phyloP scores from a whole-genome alignment of 2,329 filamentous ascomycete genomes.

The Penicillium sp. region DNA sequence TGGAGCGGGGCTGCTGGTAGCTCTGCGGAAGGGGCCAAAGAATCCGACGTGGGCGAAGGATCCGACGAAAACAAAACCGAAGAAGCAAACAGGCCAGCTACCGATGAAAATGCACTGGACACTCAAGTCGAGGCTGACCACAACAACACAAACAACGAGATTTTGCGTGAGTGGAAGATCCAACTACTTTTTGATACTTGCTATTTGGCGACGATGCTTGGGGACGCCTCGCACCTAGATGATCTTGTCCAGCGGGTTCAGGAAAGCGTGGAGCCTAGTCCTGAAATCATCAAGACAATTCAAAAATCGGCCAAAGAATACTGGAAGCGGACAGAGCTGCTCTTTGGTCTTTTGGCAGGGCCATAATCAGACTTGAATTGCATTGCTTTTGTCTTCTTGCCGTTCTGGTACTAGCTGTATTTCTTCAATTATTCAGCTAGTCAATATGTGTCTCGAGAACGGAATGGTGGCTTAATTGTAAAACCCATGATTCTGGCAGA shows the following conservation, averaged over 20 bases:
- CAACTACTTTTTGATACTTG: constrained; percentile 36
- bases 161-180: constrained; percentile 28
- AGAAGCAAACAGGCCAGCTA: constrained; percentile 1
- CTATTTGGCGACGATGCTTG: constrained; percentile 28
- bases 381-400: no score
- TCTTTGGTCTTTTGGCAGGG: constrained; percentile 67
- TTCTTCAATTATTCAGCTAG: no score
- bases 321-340: constrained; percentile 72
- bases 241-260: constrained; percentile 42
- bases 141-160: constrained; percentile 4
- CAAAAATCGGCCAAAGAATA: constrained; percentile 64
- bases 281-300: constrained; percentile 49
- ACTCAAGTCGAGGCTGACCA: not conserved
- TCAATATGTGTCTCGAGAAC: no score
- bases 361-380: not conserved
- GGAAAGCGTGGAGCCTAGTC: constrained; percentile 46
- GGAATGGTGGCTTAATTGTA: no score
- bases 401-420: no score
- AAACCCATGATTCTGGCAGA: no score
- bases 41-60: not conserved
- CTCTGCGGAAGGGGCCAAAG: not conserved
- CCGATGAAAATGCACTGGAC: constrained; percentile 1
- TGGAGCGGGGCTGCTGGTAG: not conserved
- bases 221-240: constrained; percentile 39
- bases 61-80: not conserved